phyloP scores from a whole-genome alignment of 148 eudicot genomes.

The Chenopodium quinoa region DNA sequence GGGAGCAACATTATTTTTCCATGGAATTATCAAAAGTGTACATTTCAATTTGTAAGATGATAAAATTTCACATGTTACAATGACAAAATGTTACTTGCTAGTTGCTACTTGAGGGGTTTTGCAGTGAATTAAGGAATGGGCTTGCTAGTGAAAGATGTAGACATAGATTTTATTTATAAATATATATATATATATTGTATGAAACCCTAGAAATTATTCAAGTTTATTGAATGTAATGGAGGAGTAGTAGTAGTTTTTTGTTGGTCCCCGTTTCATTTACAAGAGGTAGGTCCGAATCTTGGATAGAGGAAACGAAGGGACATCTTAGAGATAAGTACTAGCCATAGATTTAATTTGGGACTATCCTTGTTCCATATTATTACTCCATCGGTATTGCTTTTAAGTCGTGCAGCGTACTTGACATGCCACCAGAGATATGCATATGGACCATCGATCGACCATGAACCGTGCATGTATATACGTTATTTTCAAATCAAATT shows the following conservation, averaged over 20 bases:
- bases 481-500: no score
- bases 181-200: neutral
- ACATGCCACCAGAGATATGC: no score
- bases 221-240: neutral
- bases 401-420: no score
- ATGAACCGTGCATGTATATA: no score
- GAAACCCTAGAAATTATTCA: neutral
- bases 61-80: slow-evolving; percentile 32
- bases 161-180: neutral
- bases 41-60: slow-evolving; percentile 26
- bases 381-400: neutral
- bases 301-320: slow-evolving; percentile 7
- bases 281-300: slow-evolving; percentile 9
- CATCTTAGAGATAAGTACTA: slow-evolving; percentile 8
- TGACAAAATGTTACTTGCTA: slow-evolving; percentile 1
- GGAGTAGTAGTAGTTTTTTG: neutral
- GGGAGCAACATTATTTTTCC: neutral
- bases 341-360: neutral
- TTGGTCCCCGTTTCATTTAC: slow-evolving; percentile 13
- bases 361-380: neutral
- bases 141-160: slow-evolving; percentile 12
- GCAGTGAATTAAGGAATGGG: slow-evolving; percentile 21
- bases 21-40: slow-evolving; percentile 18
- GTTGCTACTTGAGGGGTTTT: slow-evolving; percentile 7
- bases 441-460: no score